phyloP scores from a whole-genome alignment of 116 monocot species.

The Posidonia oceanica region DNA sequence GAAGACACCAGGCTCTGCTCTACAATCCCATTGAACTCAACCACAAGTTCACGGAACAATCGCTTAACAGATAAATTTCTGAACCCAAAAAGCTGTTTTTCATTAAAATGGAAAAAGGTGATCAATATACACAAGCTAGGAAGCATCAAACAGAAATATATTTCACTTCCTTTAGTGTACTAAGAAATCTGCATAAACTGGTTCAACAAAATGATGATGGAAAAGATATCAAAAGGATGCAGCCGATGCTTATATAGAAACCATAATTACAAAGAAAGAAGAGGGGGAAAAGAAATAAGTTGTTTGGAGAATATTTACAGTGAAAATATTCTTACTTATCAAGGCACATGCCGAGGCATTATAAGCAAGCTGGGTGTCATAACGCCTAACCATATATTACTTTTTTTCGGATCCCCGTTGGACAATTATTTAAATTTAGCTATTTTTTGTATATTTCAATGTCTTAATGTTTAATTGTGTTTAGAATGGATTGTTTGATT shows the following conservation, averaged over 20 bases:
- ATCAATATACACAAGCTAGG: neutral
- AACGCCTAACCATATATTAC: too few species aligned
- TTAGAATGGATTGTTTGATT: too few species aligned
- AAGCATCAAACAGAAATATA: neutral
- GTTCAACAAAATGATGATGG: too few species aligned
- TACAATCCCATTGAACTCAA: constrained; percentile 26
- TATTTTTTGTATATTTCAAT: too few species aligned
- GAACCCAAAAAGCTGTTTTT: constrained; percentile 87
- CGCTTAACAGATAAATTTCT: constrained; percentile 73
- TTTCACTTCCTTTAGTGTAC: too few species aligned
- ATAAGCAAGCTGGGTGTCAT: neutral
- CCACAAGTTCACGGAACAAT: constrained; percentile 73
- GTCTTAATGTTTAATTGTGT: too few species aligned
- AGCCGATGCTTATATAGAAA: neutral
- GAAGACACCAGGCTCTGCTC: constrained; percentile 19
- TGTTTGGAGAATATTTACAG: neutral
- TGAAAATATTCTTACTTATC: neutral
- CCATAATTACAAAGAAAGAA: neutral
- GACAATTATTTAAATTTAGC: too few species aligned
- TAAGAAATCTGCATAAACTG: neutral
- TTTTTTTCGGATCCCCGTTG: too few species aligned
- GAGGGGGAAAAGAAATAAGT: neutral
- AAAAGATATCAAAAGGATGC: neutral
- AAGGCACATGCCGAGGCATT: neutral
- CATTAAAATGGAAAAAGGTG: neutral